These are phyloP conservation scores for Salix exigua DNA, from an alignment of 345 rosid species.

Conservation along the genomic window DNA sequence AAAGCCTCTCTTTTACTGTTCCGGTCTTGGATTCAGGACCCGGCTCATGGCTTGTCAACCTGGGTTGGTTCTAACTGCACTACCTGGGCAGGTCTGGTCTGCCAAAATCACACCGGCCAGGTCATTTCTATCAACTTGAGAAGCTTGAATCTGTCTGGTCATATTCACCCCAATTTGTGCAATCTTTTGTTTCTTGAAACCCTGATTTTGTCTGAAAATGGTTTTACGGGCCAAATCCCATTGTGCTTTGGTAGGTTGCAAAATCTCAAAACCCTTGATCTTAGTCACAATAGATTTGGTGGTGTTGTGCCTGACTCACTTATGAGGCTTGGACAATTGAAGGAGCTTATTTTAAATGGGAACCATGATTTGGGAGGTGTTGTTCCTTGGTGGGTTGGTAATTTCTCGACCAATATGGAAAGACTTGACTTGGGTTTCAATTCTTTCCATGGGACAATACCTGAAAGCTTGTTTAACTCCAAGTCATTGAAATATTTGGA, in stretches of 20 bases:
- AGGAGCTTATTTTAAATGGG: conserved; percentile 49
- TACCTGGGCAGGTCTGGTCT: conserved; percentile 70
- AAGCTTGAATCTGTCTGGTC: conserved; percentile 54
- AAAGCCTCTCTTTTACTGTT: conserved; percentile 54
- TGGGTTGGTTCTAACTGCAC: conserved; percentile 74
- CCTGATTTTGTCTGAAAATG: conserved; percentile 52
- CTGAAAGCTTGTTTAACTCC: conserved; percentile 47
- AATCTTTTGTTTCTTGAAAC: conserved; percentile 46
- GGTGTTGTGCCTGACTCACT: conserved; percentile 57
- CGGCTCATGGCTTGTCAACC: conserved; percentile 43
- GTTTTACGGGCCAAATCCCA: conserved; percentile 59
- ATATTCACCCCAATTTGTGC: conserved; percentile 57
- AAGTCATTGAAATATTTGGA: too few relatives aligned
- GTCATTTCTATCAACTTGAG: conserved; percentile 59
- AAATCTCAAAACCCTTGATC: conserved; percentile 61
- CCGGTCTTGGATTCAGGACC: conserved; percentile 52
- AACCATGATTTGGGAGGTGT: conserved; percentile 55
- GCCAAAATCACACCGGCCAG: conserved; percentile 51
- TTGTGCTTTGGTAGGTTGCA: conserved; percentile 52
- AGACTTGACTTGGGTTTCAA: conserved; percentile 65
- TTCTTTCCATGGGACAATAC: conserved; percentile 62
- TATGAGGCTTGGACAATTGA: conserved; percentile 44
- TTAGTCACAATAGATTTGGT: conserved; percentile 51
- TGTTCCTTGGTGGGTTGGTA: conserved; percentile 66
- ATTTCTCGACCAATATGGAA: conserved; percentile 53